Evolutionary conservation across 2,329 filamentous ascomycete genomes (phyloP), one percentile per base, ranked within the genome.

Genomic region (Fusarium neocosmosporiellum): DNA sequence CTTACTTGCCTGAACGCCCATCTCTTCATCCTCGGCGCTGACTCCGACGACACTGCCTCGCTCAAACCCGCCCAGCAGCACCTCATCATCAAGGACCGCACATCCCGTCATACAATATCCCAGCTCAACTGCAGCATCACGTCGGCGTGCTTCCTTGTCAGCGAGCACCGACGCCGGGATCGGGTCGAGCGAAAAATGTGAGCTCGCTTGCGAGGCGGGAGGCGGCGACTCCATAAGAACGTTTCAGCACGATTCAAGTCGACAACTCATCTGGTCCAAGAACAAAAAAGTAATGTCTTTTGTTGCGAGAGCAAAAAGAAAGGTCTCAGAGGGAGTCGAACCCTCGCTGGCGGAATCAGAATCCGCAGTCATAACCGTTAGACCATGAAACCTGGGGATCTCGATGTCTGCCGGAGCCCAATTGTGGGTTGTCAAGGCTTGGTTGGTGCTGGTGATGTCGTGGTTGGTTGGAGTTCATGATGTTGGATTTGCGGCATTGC

Each of bases 1-100:
- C 9, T 36, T 16, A 14, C 84, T 78, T 64, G 89, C 87, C 78
- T 83, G 68, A 29, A 88, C 66, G 1, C 85, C 87, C 66, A 88
- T 77, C n/a, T 80, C 82, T 43, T 85, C 85, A 22, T 86, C 85
- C 77, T 89, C 88, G 0, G 86, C 81, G 63, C 88, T 90, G 63
- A 90, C 62, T 1, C 88, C 89, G 1, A 89, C 85, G 0, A 90
- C 83, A 22, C 79, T 80, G 0, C 88, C 88, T n/a, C 85, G 78
- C 77, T 86, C 84, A 13, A 89, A 80, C 0, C 87, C 87, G 3
- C 86, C 86, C 7, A 84, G 64, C 7, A 90, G 79, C 7, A 87
- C 81, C 33, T 85, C 77, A 3, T 82, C 78, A 70, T 90, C 88
- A 36, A 90, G 71, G 68, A 86, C 87, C 3, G 57, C 46, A 60